A percentile compares a stretch with the other conserved stretches of the same genome.
These are phyloP conservation scores for Moringa oleifera DNA, from an alignment of 345 rosid species.

Conservation along the genomic window DNA sequence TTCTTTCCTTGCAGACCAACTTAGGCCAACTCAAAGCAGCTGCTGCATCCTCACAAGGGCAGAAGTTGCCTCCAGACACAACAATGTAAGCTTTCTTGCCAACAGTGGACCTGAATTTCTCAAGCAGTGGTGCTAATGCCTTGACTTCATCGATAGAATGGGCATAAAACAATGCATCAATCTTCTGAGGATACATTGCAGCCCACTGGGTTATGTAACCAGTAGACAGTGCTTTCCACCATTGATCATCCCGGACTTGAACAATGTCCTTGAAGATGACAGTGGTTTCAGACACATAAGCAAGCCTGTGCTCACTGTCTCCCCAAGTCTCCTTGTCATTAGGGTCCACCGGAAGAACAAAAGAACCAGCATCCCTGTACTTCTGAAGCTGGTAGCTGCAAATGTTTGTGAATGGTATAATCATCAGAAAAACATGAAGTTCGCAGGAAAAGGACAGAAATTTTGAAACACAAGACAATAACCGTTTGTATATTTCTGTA, in stretches of 20 bases:
- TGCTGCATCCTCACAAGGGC: conserved; percentile 84
- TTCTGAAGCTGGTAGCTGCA: conserved; percentile 98
- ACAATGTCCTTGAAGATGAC: conserved; percentile 93
- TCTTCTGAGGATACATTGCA: conserved; percentile 88
- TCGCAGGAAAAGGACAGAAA: not conserved
- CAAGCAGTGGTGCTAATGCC: conserved; percentile 69
- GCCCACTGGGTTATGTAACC: conserved; percentile 98
- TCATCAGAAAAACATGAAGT: conserved; percentile 15
- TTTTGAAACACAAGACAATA: too few species aligned
- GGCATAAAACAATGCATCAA: conserved; percentile 87
- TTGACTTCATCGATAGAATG: conserved; percentile 76
- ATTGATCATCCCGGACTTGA: conserved; percentile 89
- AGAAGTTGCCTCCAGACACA: conserved; percentile 76
- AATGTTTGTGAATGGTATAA: not conserved
- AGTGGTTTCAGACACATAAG: conserved; percentile 92
- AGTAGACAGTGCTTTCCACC: conserved; percentile 89
- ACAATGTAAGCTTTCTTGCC: conserved; percentile 90
- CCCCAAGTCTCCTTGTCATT: conserved; percentile 94
- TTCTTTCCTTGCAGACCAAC: conserved; percentile 68
- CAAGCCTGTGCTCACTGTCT: conserved; percentile 95
- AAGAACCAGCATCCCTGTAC: conserved; percentile 85
- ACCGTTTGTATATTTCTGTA: too few species aligned
- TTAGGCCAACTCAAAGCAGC: conserved; percentile 70
- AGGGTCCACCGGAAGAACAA: conserved; percentile 88
- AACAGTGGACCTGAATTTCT: conserved; percentile 73